Conservation (phyloP, 169 alveolate genomes). For the Plasmodium berghei region DNA sequence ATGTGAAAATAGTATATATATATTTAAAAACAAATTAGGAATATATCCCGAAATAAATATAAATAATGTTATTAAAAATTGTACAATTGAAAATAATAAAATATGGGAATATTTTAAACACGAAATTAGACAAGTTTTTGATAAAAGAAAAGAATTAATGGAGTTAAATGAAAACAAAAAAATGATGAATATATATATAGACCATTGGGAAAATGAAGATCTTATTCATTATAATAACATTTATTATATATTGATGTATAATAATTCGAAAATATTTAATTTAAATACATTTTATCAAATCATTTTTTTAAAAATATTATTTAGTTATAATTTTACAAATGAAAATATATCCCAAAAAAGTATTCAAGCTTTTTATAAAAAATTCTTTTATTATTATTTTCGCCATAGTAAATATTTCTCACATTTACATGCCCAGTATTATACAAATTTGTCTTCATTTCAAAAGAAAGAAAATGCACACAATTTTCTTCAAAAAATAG, state of each 20-base stretch:
- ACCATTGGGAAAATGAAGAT: slow-evolving; percentile 66
- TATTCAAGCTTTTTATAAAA: slow-evolving; percentile 30
- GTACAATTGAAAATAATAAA: slow-evolving; percentile 21
- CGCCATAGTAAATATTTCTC: slow-evolving; percentile 31
- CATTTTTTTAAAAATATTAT: slow-evolving; percentile 17
- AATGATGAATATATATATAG: slow-evolving; percentile 51
- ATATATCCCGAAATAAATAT: slow-evolving; percentile 34
- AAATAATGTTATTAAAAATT: slow-evolving; percentile 7
- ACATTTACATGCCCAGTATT: slow-evolving; percentile 20
- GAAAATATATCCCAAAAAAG: slow-evolving; percentile 10
- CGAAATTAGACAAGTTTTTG: slow-evolving; percentile 21
- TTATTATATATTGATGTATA: slow-evolving; percentile 22
- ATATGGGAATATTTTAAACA: slow-evolving; percentile 46
- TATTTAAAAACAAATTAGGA: slow-evolving; percentile 5
- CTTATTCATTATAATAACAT: slow-evolving; percentile 64
- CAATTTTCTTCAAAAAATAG: slow-evolving; percentile 27
- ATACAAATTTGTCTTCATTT: slow-evolving; percentile 10
- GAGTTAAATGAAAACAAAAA: slow-evolving; percentile 49
- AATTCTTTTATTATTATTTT: slow-evolving; percentile 28
- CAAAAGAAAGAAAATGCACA: slow-evolving; percentile 1
- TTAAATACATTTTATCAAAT: slow-evolving; percentile 25
- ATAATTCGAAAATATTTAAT: slow-evolving; percentile 25
- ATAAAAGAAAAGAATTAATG: slow-evolving; percentile 25
- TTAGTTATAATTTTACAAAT: slow-evolving; percentile 50
- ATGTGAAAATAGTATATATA: slow-evolving; percentile 28